Evolutionary conservation across 106 monocot genomes (phyloP).

Genomic region (Acanthochlamys bracteata): DNA sequence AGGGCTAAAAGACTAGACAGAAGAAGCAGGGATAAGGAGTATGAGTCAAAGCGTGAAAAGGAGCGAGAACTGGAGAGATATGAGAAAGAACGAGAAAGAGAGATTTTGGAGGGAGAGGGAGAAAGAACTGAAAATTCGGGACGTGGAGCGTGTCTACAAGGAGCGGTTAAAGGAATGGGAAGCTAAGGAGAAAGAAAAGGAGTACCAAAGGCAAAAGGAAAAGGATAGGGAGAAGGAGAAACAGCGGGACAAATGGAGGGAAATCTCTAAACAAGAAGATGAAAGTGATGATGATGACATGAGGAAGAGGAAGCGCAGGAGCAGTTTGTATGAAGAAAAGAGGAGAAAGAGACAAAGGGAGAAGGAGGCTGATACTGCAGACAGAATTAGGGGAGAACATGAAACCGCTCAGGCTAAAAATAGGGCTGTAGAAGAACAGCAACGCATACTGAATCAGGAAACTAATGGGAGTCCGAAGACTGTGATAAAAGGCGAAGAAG

Average conservation of each 20-base stretch:
- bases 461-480: conserved; percentile 15
- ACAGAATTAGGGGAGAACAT: conserved; percentile 70
- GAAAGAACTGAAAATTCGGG: conserved; percentile 56
- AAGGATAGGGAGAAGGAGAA: conserved; percentile 80
- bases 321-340: conserved; percentile 57
- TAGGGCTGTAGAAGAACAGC: conserved; percentile 55
- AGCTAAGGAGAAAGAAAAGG: conserved; percentile 85
- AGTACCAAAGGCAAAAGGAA: conserved; percentile 53
- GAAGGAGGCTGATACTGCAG: conserved; percentile 77
- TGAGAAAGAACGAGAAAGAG: conserved; percentile 68
- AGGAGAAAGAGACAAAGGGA: conserved; percentile 74
- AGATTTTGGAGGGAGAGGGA: conserved; percentile 76
- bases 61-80: conserved; percentile 75
- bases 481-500: conserved; percentile 14
- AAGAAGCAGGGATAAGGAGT: conserved; percentile 65
- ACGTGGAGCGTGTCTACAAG: conserved; percentile 63
- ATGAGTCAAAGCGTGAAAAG: conserved; percentile 58
- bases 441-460: conserved; percentile 7
- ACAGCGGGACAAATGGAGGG: conserved; percentile 60
- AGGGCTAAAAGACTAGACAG: conserved; percentile 44
- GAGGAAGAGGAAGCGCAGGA: conserved; percentile 55
- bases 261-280: conserved; percentile 71
- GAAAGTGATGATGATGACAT: conserved; percentile 80
- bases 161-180: conserved; percentile 92
- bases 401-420: conserved; percentile 77